A percentile compares a stretch with the other conserved stretches of the same genome.
Conservation (phyloP, 1,284 basidiomycete genomes). For the Chalciporus sp. region DNA sequence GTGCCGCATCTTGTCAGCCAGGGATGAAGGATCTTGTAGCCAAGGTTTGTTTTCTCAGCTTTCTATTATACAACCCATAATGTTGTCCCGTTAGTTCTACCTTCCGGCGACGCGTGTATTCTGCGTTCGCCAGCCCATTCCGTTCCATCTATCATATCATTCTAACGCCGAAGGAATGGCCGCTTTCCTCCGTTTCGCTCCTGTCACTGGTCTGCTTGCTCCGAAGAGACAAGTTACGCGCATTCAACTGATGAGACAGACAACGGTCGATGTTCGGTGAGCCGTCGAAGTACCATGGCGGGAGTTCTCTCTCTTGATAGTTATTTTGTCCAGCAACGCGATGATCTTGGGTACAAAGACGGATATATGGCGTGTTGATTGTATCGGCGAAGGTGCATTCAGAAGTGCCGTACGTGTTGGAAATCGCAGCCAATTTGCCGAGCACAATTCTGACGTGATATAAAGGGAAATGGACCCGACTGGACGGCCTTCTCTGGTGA, state of each 20-base stretch:
- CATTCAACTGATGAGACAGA: constrained; percentile 66
- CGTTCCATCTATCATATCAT: constrained; percentile 63
- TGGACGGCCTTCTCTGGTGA: constrained; percentile 66
- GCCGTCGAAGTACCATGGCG: constrained; percentile 18
- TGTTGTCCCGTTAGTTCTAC: constrained; percentile 42
- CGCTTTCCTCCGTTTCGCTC: constrained; percentile 59
- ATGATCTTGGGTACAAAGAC: constrained; percentile 52
- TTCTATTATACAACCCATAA: background rate
- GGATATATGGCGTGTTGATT: constrained; percentile 69
- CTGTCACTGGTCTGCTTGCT: constrained; percentile 40
- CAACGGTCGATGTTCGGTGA: constrained; percentile 65
- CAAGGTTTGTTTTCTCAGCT: constrained; percentile 35
- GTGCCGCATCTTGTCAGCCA: constrained; percentile 40
- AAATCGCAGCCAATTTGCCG: background rate
- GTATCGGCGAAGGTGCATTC: constrained; percentile 65
- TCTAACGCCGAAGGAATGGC: constrained; percentile 58
- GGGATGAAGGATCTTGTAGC: constrained; percentile 46
- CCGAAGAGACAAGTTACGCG: constrained; percentile 49
- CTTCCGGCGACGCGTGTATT: constrained; percentile 60
- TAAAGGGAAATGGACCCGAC: constrained; percentile 58
- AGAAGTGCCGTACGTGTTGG: constrained; percentile 50
- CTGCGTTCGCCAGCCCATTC: constrained; percentile 58
- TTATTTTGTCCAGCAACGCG: constrained; percentile 33
- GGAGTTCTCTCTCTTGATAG: constrained; percentile 5
- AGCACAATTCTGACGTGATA: constrained; percentile 7